phyloP scores from a whole-genome alignment of 2,329 filamentous ascomycete species.

The Cryphonectria parasitica region DNA sequence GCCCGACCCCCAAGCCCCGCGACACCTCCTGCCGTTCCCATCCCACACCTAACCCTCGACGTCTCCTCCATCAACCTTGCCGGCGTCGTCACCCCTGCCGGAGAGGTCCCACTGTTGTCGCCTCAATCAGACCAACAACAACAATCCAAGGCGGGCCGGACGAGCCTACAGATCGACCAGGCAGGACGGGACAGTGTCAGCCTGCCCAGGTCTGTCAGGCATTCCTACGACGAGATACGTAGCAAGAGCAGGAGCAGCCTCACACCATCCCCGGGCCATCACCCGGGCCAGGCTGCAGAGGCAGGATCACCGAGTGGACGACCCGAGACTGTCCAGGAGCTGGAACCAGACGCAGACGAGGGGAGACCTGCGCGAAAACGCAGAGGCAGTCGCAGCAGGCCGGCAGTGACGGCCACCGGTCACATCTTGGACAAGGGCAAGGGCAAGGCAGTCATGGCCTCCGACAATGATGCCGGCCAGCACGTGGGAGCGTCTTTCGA shows the following conservation, averaged over 20 bases:
- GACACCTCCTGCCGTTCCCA: constrained; percentile 52
- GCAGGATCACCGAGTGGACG: constrained; percentile 25
- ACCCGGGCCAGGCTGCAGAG: constrained; percentile 30
- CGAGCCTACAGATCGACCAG: constrained; percentile 57
- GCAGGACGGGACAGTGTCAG: constrained; percentile 54
- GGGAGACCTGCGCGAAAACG: constrained; percentile 30
- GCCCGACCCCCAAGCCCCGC: constrained; percentile 59
- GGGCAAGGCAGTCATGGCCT: constrained; percentile 51
- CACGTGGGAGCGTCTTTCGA: constrained; percentile 43
- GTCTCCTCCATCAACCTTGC: constrained; percentile 43
- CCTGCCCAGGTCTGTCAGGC: constrained; percentile 56
- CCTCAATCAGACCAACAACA: constrained; percentile 53
- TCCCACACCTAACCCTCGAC: constrained; percentile 50
- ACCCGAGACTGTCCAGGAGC: constrained; percentile 30
- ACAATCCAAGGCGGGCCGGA: constrained; percentile 48
- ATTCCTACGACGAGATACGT: constrained; percentile 57
- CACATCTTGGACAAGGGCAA: constrained; percentile 47
- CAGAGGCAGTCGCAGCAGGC: constrained; percentile 10
- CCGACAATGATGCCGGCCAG: constrained; percentile 38
- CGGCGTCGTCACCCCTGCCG: constrained; percentile 45
- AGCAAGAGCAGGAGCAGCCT: constrained; percentile 34
- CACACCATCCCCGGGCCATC: constrained; percentile 37
- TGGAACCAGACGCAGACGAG: constrained; percentile 37
- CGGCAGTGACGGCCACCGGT: constrained; percentile 11
- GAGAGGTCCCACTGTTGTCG: constrained; percentile 56